Evolutionary conservation across 352 stramenopile species (phyloP), one percentile per base, ranked within the genome.

Genomic region (Saprolegnia parasitica): DNA sequence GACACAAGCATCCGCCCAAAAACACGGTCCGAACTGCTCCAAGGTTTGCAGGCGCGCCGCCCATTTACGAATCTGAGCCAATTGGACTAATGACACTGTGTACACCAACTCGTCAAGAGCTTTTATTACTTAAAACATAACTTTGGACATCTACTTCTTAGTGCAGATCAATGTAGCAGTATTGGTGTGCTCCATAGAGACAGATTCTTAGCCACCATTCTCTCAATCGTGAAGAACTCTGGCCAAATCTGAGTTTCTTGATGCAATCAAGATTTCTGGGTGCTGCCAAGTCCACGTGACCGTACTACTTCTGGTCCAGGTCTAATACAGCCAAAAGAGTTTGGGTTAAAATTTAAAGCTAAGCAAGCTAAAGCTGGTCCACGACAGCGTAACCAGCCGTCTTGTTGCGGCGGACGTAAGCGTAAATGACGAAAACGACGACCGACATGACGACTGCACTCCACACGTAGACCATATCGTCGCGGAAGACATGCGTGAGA

Each of bases 341-440:
- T 11, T 49, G 11, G 18, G 42, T 49, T 49, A 15, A 49, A 49
- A 49, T 49, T n/a, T 15, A 49, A 8, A 15, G 42, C 20, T 2
- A n/a, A 24, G 47, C 26, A 21, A 20, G 20, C 21, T 62, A 70
- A 4, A 70, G 46, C 29, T 70, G 63, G 29, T 70, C 63, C 16
- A 70, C 46, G 39, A 61, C 63, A n/a, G 63, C 45, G 37, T 70
- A 70, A 9, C 63, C 63, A 6, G 50, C 49, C n/a, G 37, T 52
- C 42, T 70, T 70, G 63, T 24, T 57, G 1, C 21, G 23, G 37
- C 45, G 55, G 3, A 24, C n/a, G 46, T 70, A 70, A 15, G 63
- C 63, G 39, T 70, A 70, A 21, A 61, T 24, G 63, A 70, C 63
- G 23, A 52, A 52, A n/a, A 61, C 29, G 54, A 70, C 63, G 10